Evolutionary conservation across 257 asterid species (phyloP), one percentile per base, ranked within the genome.

Genomic region (Petunia axillaris): DNA sequence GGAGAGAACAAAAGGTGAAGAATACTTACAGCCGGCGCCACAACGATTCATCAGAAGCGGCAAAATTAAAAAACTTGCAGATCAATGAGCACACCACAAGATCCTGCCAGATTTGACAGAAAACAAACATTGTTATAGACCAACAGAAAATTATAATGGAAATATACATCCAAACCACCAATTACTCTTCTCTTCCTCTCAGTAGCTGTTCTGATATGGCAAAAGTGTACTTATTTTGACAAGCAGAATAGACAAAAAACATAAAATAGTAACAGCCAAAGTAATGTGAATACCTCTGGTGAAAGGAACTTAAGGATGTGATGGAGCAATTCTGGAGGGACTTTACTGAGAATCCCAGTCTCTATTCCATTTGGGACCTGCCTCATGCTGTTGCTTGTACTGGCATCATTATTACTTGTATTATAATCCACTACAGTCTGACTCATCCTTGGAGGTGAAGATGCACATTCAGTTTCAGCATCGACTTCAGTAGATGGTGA

Each of bases 1-100:
- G 82, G 75, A 76, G 13, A 52, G 46, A 52, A 57, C 62, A 13
- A 14, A 64, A 52, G 66, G 66, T 60, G 65, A 79, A 43, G 67
- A 81, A 76, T 81, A 89, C 98, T 93, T 67, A 93, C 98, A 93
- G 85, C 90, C 93, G 92, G 66, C 95, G 91, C 98, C 98, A 93
- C 90, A 91, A 76, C 16, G 94, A 89, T 86, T 93, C 98, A 78
- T 91, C 98, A 38, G 94, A 89, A 84, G 97, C 94, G 82, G 90
- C 93, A 87, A 76, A 78, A 79, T 86, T 90, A 36, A 93, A 86
- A 85, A 91, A 93, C 87, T 88, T 87, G 86, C 97, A 93, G 62
- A 88, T 95, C 91, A 90, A 53, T n/a, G 98, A 88, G 83, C 98
- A 93, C 4, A 95, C 85, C 80, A 88, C 89, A 79, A 93, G 98